These are phyloP conservation scores for Suhomyces maxii DNA, from an alignment of 1,139 yeast species.

Conservation along the genomic window DNA sequence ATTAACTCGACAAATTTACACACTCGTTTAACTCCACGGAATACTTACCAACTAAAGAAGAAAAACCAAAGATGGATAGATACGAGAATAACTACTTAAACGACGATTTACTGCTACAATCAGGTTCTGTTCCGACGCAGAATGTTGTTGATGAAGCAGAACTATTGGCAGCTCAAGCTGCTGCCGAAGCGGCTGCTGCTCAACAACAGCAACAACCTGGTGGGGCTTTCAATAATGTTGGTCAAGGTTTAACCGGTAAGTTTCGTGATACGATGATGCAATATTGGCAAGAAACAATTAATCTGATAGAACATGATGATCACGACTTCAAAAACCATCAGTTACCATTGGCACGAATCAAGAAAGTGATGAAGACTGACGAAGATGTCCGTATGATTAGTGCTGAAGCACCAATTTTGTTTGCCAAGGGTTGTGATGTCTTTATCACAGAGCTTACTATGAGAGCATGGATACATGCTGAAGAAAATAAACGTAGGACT, in stretches of 20 bases:
- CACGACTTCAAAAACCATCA: constrained; percentile 94
- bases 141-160: constrained; percentile 20
- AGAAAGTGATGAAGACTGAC: constrained; percentile 96
- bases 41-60: not conserved
- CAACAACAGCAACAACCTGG: constrained; percentile 49
- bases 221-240: constrained; percentile 88
- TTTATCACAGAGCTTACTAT: constrained; percentile 94
- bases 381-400: constrained; percentile 96
- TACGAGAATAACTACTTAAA: constrained; percentile 17
- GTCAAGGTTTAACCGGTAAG: constrained; percentile 83
- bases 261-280: constrained; percentile 89
- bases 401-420: constrained; percentile 95
- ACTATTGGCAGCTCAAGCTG: constrained; percentile 43
- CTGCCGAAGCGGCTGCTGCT: constrained; percentile 51
- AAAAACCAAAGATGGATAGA: constrained; percentile 11
- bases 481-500: constrained; percentile 90
- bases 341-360: constrained; percentile 89
- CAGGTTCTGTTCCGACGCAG: constrained; percentile 12
- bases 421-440: constrained; percentile 97
- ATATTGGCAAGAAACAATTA: constrained; percentile 96
- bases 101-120: constrained; percentile 15
- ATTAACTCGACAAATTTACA: not conserved
- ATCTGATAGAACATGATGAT: constrained; percentile 83
- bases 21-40: not conserved
- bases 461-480: constrained; percentile 99